A percentile compares a stretch with the other conserved stretches of the same genome.
Conservation (phyloP, 106 monocot genomes). For the Dioscorea alata region DNA sequence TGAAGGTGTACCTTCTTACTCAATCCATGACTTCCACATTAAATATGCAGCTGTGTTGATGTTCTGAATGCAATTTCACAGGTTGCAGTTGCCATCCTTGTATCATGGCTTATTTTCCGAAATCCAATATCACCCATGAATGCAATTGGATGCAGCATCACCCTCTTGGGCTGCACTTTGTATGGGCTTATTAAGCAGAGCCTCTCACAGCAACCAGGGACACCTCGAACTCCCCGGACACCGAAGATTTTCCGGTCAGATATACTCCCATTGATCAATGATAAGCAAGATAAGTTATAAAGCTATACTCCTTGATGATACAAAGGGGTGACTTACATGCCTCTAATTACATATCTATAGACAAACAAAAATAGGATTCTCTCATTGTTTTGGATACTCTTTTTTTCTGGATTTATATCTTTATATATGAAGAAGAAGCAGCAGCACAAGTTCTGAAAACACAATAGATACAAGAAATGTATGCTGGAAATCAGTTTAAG, state of each 20-base stretch:
- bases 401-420: no score
- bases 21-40: not conserved
- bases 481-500: no score
- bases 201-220: conserved; percentile 56
- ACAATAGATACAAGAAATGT: no score
- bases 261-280: conserved; percentile 68
- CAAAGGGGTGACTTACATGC: no score
- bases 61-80: conserved; percentile 9
- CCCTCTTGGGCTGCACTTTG: conserved; percentile 86
- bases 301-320: not conserved
- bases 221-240: conserved; percentile 39
- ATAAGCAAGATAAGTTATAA: conserved; percentile 60
- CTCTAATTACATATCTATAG: no score
- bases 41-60: not conserved
- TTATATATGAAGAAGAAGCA: no score
- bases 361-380: no score
- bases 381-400: no score
- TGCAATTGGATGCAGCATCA: conserved; percentile 77
- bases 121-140: conserved; percentile 86
- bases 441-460: no score
- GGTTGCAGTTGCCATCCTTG: conserved; percentile 88
- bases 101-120: conserved; percentile 94
- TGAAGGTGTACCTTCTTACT: conserved; percentile 42
- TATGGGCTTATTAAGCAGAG: conserved; percentile 86
- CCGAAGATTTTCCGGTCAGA: conserved; percentile 37